Percentiles rank a stretch among this genome's conserved stretches.
phyloP scores from a whole-genome alignment of 2,329 filamentous ascomycete species.

The Xylaria hypoxylon region DNA sequence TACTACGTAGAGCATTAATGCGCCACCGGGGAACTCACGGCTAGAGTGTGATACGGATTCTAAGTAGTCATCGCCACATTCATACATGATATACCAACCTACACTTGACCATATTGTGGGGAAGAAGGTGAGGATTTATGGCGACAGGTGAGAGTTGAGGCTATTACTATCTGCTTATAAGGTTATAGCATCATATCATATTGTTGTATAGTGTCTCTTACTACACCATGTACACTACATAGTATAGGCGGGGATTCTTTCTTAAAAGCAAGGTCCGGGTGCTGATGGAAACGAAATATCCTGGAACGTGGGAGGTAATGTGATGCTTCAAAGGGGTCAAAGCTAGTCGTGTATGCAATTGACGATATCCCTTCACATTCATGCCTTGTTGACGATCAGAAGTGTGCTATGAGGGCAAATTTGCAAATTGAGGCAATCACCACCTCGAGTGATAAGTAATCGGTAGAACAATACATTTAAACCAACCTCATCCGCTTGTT shows the following conservation, averaged over 20 bases:
- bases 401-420: neutral
- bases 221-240: too few relatives aligned
- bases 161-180: neutral
- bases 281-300: constrained; percentile 24
- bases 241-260: constrained; percentile 16
- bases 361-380: constrained; percentile 19
- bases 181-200: constrained; percentile 17
- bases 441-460: neutral
- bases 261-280: neutral
- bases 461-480: neutral
- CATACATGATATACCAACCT: constrained; percentile 15
- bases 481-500: neutral
- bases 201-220: constrained; percentile 9
- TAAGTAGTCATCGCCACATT: constrained; percentile 24
- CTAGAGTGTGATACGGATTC: constrained; percentile 22
- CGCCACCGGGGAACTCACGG: constrained; percentile 25
- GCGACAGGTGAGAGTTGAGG: constrained; percentile 16
- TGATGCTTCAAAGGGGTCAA: constrained; percentile 23
- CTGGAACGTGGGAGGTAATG: constrained; percentile 20
- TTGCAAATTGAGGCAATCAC: neutral
- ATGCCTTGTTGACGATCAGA: constrained; percentile 19
- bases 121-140: constrained; percentile 22
- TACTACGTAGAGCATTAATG: constrained; percentile 22
- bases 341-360: constrained; percentile 14
- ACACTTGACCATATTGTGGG: neutral